These are phyloP conservation scores for Phialophora macrospora DNA, from an alignment of 2,329 filamentous ascomycete genomes.

Conservation along the genomic window DNA sequence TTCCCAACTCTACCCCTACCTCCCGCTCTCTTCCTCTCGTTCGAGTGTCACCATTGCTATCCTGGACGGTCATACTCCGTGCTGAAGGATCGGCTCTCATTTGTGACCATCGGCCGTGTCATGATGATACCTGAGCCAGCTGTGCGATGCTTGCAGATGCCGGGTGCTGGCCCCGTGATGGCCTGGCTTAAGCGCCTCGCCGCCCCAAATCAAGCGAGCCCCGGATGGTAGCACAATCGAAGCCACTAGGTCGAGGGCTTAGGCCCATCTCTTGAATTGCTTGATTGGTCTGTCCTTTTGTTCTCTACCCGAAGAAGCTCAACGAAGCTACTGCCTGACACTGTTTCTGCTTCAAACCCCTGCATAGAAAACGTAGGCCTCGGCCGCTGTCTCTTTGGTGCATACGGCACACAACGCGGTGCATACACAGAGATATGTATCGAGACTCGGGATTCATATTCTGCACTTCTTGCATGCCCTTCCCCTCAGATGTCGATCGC, in stretches of 20 bases:
- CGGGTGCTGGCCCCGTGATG: slow-evolving; percentile 29
- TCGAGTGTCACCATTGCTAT: slow-evolving; percentile 1
- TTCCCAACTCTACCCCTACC: neutral
- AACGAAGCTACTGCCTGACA: slow-evolving; percentile 11
- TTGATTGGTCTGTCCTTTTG: slow-evolving; percentile 19
- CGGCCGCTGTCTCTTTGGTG: slow-evolving; percentile 4
- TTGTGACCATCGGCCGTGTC: slow-evolving; percentile 16
- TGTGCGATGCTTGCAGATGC: neutral
- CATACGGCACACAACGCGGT: neutral
- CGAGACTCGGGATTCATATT: neutral
- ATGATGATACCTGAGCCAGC: slow-evolving; percentile 19
- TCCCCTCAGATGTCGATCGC: slow-evolving; percentile 6
- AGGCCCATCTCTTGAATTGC: neutral
- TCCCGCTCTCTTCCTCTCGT: neutral
- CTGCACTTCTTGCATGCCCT: neutral
- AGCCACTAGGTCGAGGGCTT: slow-evolving; percentile 5
- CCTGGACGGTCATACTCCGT: neutral
- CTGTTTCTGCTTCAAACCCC: slow-evolving; percentile 25
- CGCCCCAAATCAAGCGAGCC: neutral
- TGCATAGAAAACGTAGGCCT: slow-evolving; percentile 2
- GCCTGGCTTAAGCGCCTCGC: slow-evolving; percentile 30
- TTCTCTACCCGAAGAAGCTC: neutral
- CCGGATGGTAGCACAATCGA: slow-evolving; percentile 9
- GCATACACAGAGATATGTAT: neutral
- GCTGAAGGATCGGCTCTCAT: neutral